Percentiles rank a stretch among this genome's conserved stretches.
phyloP scores from a whole-genome alignment of 345 rosid genomes.

The Erucastrum elatum region DNA sequence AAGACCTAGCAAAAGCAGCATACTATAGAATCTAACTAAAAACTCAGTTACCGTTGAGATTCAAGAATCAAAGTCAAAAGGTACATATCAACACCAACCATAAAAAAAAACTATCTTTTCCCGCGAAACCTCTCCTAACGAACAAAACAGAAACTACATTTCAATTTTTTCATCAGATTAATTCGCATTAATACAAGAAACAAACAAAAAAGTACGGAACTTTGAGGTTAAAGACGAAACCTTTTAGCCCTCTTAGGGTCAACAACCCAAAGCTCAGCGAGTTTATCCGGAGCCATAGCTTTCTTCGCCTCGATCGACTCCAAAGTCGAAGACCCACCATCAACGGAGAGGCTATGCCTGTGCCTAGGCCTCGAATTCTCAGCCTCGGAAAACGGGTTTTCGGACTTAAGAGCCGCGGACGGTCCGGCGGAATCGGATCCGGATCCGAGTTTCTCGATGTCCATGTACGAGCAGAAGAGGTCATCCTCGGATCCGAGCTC shows the following conservation, averaged over 20 bases:
- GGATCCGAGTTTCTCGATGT: conserved; percentile 76
- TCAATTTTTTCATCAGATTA: conserved; percentile 2
- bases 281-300: conserved; percentile 94
- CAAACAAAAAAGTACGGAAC: background rate
- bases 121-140: background rate
- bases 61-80: conserved; percentile 10
- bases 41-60: conserved; percentile 7
- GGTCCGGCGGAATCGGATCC: conserved; percentile 49
- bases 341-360: conserved; percentile 80
- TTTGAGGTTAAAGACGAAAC: background rate
- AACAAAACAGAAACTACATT: background rate
- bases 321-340: conserved; percentile 51
- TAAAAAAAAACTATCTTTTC: background rate
- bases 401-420: conserved; percentile 33
- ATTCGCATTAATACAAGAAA: background rate
- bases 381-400: conserved; percentile 34
- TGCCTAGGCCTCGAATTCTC: conserved; percentile 54
- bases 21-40: conserved; percentile 1
- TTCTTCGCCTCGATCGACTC: conserved; percentile 86
- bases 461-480: conserved; percentile 75
- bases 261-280: conserved; percentile 77
- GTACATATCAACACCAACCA: background rate
- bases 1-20: conserved; percentile 14
- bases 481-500: conserved; percentile 83
- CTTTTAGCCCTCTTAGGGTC: conserved; percentile 74